phyloP scores from a whole-genome alignment of 129 eudicot genomes.

The Pulicaria dysenterica region DNA sequence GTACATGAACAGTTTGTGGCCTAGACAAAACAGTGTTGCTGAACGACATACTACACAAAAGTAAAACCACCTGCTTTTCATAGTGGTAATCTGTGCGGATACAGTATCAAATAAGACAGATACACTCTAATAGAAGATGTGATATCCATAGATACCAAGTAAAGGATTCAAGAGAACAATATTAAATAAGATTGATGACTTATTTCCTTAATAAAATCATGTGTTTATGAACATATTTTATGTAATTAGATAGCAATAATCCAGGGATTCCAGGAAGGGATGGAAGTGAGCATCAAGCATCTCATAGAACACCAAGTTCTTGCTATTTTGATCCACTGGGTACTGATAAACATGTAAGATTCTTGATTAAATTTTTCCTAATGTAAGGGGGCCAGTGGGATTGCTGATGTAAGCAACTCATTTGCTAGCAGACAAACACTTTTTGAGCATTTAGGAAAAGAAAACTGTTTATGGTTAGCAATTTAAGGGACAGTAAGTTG shows the following conservation, averaged over 20 bases:
- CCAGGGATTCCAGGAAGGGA: conserved; percentile 34
- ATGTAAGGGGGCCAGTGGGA: too few relatives aligned
- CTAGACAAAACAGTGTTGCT: conserved; percentile 31
- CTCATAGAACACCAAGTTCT: conserved; percentile 5
- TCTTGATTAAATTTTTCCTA: conserved; percentile 12
- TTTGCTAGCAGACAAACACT: not conserved
- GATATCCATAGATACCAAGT: too few relatives aligned
- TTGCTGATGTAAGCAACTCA: not conserved
- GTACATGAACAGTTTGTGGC: conserved; percentile 22
- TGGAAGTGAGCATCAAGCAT: conserved; percentile 16
- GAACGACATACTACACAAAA: too few relatives aligned
- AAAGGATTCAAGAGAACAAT: too few relatives aligned
- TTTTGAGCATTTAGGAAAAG: too few relatives aligned
- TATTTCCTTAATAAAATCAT: not conserved
- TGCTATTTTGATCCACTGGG: conserved; percentile 34
- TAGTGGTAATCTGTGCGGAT: conserved; percentile 22
- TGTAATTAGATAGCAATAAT: conserved; percentile 36
- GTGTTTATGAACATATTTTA: conserved; percentile 17
- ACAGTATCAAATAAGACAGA: too few relatives aligned
- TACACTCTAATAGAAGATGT: too few relatives aligned
- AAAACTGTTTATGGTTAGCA: too few relatives aligned
- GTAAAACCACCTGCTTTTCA: conserved; percentile 1
- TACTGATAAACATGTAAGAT: conserved; percentile 41
- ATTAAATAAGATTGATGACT: too few relatives aligned
- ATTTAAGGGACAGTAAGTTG: too few relatives aligned